phyloP scores from a whole-genome alignment of 75 land plant genomes.

The Picea sitchensis region DNA sequence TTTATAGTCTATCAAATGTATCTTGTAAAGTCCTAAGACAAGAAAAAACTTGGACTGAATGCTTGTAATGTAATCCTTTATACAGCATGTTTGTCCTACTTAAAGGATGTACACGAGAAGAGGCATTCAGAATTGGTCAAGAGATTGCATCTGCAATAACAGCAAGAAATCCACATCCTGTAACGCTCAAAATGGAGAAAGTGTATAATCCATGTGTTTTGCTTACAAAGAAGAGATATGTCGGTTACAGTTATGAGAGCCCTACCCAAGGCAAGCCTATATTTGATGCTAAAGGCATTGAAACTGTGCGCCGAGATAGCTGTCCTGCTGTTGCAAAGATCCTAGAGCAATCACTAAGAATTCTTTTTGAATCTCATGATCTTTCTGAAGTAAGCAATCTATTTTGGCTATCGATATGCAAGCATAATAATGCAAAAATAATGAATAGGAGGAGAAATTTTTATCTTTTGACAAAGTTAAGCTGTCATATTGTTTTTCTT shows the following conservation, averaged over 20 bases:
- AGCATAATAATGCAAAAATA: background rate
- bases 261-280: constrained; percentile 57
- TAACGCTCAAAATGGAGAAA: constrained; percentile 90
- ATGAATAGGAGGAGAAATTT: background rate
- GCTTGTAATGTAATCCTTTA: background rate
- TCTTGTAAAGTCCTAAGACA: background rate
- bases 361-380: constrained; percentile 74
- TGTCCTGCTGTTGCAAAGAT: constrained; percentile 93
- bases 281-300: constrained; percentile 99
- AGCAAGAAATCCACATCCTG: constrained; percentile 85
- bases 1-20: background rate
- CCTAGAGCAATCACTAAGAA: constrained; percentile 71
- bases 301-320: constrained; percentile 92
- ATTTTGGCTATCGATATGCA: background rate
- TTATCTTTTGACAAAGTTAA: background rate
- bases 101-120: constrained; percentile 69
- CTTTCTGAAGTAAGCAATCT: constrained; percentile 52
- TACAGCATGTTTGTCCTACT: constrained; percentile 93
- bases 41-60: background rate
- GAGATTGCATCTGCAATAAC: constrained; percentile 88
- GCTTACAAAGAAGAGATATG: constrained; percentile 94
- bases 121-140: constrained; percentile 83
- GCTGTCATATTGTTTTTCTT: background rate
- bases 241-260: constrained; percentile 94
- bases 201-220: constrained; percentile 92